phyloP scores from a whole-genome alignment of 805 yeast species.

The Ogataea populi-albae region DNA sequence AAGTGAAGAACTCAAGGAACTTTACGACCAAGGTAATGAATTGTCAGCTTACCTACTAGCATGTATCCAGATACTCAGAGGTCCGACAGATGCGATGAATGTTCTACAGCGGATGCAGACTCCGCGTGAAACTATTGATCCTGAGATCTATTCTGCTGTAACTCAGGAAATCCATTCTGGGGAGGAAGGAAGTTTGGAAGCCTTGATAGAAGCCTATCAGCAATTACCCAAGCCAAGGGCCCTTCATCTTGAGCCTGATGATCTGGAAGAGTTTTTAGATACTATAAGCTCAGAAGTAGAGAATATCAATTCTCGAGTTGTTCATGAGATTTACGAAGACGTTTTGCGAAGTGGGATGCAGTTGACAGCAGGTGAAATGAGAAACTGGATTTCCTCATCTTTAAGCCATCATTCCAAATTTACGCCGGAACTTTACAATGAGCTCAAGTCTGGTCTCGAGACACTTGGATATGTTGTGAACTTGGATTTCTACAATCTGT shows the following conservation, averaged over 20 bases:
- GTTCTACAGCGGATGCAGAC: conserved; percentile 10
- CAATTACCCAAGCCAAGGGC: conserved; percentile 21
- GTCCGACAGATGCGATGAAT: conserved; percentile 13
- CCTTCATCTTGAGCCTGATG: conserved; percentile 16
- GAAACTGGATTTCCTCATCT: conserved; percentile 13
- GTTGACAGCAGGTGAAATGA: conserved; percentile 20
- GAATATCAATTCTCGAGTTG: conserved; percentile 8
- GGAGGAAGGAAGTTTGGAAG: conserved; percentile 3
- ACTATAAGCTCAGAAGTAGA: conserved; percentile 11
- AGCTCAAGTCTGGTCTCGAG: conserved; percentile 7
- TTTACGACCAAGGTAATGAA: conserved; percentile 15
- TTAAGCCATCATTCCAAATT: conserved; percentile 11
- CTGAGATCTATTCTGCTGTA: conserved; percentile 12
- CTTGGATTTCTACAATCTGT: conserved; percentile 15
- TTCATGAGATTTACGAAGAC: conserved; percentile 19
- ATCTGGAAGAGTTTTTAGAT: conserved; percentile 20
- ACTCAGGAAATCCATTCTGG: conserved; percentile 7
- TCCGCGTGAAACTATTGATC: conserved; percentile 10
- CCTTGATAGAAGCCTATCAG: conserved; percentile 14
- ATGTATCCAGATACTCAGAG: conserved; percentile 16
- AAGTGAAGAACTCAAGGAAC: conserved; percentile 11
- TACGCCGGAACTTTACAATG: conserved; percentile 11
- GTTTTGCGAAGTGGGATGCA: conserved; percentile 18
- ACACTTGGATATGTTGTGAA: conserved; percentile 15
- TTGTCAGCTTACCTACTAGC: conserved; percentile 20